Conservation (phyloP, 2,329 filamentous ascomycete species). For the Magnaporthales sp. region DNA sequence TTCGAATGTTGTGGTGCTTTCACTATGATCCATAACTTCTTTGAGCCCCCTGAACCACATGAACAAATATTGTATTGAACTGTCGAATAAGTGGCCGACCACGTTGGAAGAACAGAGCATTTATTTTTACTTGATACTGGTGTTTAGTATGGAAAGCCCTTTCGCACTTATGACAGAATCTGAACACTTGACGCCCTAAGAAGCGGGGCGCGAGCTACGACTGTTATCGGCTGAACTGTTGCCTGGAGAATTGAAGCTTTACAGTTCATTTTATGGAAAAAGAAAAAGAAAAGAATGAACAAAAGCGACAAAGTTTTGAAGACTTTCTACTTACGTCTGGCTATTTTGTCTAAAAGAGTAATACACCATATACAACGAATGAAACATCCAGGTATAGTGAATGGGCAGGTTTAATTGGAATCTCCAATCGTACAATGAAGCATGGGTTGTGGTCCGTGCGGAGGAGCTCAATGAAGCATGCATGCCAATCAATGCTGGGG, state of each 20-base stretch:
- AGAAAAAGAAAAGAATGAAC: background rate
- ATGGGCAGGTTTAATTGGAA: background rate
- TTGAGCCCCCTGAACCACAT: background rate
- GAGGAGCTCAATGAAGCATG: background rate
- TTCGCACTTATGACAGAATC: background rate
- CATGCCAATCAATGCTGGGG: background rate
- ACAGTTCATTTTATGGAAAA: background rate
- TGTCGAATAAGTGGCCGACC: background rate
- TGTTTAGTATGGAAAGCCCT: background rate
- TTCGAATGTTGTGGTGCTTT: conserved; percentile 5
- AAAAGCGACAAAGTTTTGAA: background rate
- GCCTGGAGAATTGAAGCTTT: too few species aligned
- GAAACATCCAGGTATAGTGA: background rate
- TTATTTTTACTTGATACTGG: background rate
- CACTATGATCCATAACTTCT: background rate
- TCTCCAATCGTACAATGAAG: background rate
- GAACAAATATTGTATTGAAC: background rate
- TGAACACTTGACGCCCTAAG: background rate
- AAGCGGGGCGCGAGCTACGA: background rate
- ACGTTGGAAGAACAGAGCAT: background rate
- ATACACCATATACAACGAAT: background rate
- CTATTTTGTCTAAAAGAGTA: too few species aligned
- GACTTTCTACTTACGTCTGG: background rate
- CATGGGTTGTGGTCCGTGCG: background rate
- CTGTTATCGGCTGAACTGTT: too few species aligned